Base-by-base conservation (phyloP, 106 monocot species). In the Iris macrosiphon region DNA sequence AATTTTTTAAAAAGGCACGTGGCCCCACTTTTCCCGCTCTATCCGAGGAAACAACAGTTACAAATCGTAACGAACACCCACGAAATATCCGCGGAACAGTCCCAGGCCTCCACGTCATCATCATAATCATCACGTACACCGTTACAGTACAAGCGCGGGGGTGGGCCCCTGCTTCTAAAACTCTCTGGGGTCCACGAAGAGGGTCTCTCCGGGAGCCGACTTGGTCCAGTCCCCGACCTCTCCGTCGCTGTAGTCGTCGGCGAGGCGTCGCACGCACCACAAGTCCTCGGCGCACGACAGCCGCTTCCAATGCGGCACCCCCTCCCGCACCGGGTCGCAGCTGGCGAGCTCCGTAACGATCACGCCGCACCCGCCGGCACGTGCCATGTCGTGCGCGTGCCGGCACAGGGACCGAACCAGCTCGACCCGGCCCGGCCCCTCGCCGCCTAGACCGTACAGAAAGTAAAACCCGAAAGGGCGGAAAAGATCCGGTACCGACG, bases 131-230 rank as follows among this genome's bases (percentile, higher is more conserved):
- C n/a, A n/a, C n/a, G n/a, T n/a, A n/a, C n/a, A n/a, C n/a, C n/a
- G n/a, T n/a, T n/a, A n/a, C n/a, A n/a, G n/a, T n/a, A n/a, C n/a
- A n/a, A n/a, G n/a, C n/a, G n/a, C n/a, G n/a, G n/a, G n/a, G n/a
- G n/a, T n/a, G n/a, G n/a, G n/a, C n/a, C n/a, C n/a, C n/a, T n/a
- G n/a, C n/a, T n/a, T n/a, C n/a, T 68, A 82, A 31, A 82, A 43
- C 31, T 82, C 82, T 48, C 82, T 37, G 12, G 82, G 82, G 48
- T 82, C 82, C 14, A 82, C 82, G 55, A 82, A 82, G 24, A 82
- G 68, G 9, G 75, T 60, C 13, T 18, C 4, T 0, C 60, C 73
- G 30, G 82, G 64, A 5, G 48, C 15, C 25, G 72, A 48, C 18
- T 63, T 64, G 39, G 69, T 77, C 82, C 76, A 82, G 44, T 82